phyloP scores from a whole-genome alignment of 1,284 basidiomycete species.

The Erythrobasidium hasegawianum region DNA sequence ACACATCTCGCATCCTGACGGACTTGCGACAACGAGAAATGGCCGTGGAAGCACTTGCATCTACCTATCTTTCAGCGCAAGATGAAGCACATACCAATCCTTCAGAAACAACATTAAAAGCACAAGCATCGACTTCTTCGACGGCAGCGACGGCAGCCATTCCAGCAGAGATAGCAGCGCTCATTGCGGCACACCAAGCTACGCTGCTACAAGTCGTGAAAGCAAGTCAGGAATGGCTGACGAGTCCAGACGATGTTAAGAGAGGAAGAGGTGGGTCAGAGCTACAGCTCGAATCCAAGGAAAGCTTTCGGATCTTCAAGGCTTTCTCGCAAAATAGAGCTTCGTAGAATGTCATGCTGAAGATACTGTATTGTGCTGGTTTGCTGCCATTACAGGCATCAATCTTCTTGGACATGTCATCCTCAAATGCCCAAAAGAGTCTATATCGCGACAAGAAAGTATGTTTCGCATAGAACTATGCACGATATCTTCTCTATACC shows the following conservation, averaged over 20 bases:
- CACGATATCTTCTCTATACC: too few relatives aligned
- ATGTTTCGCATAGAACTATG: too few relatives aligned
- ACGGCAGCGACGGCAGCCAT: neutral
- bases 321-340: too few relatives aligned
- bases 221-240: constrained; percentile 78
- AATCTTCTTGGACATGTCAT: constrained; percentile 67
- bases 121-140: neutral
- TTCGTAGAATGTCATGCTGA: too few relatives aligned
- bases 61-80: neutral
- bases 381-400: too few relatives aligned
- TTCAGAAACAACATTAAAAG: neutral
- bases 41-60: neutral
- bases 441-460: constrained; percentile 79
- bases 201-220: constrained; percentile 74
- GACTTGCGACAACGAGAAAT: neutral
- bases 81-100: neutral
- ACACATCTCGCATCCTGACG: neutral
- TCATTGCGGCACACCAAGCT: constrained; percentile 46
- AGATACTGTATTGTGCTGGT: too few relatives aligned
- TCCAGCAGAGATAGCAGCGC: constrained; percentile 22
- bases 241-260: constrained; percentile 72
- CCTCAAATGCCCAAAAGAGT: constrained; percentile 58
- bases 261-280: constrained; percentile 76
- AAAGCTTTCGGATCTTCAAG: neutral
- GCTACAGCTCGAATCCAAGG: constrained; percentile 27